Base-by-base conservation (phyloP, 177 flowering plant genomes). In the Tripterygium wilfordii region DNA sequence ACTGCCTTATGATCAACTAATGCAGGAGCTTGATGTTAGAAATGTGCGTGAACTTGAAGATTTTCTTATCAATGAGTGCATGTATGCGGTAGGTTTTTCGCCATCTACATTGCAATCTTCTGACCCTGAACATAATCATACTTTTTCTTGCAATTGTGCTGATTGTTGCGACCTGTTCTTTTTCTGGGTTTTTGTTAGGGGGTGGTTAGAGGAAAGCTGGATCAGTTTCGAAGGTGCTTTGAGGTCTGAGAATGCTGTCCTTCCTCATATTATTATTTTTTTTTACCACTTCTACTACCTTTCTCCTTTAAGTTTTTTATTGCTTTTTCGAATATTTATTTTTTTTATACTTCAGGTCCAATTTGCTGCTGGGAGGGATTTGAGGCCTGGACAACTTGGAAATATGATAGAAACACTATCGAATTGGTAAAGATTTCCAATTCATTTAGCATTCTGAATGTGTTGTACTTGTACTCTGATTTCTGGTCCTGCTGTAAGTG, bases 11-110 rank as follows among this genome's bases (percentile, higher is more conserved):
- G 92, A 86, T 67, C 75, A 73, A 53, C 71, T 89, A 48, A 75
- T 89, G 88, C 76, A 62, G 65, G 83, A 84, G 57, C 67, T 89
- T 33, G 97, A 90, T 68, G 83, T 87, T 51, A 49, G 68, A 37
- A 90, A 82, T 75, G 96, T 87, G 15, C 88, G 97, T 10, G 87
- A 87, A 61, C 88, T 90, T 60, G 97, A 90, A 69, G 97, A 90
- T 63, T 87, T 90, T 60, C 91, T 90, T 29, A 87, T 90, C 47
- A 80, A 84, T 63, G 94, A 90, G 56, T 90, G 97, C 79, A 90
- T 90, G 91, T 90, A 87, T 82, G 83, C 77, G 79, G 97, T 87
- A 82, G 19, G 94, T 65, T 1, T 15, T 12, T 6, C 8, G 33
- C 56, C 40, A 35, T 8, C 33, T 27, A 6, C 33, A 30, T 38